Conservation (phyloP, 73 alveolate genomes). For the Stentor roeselii region DNA sequence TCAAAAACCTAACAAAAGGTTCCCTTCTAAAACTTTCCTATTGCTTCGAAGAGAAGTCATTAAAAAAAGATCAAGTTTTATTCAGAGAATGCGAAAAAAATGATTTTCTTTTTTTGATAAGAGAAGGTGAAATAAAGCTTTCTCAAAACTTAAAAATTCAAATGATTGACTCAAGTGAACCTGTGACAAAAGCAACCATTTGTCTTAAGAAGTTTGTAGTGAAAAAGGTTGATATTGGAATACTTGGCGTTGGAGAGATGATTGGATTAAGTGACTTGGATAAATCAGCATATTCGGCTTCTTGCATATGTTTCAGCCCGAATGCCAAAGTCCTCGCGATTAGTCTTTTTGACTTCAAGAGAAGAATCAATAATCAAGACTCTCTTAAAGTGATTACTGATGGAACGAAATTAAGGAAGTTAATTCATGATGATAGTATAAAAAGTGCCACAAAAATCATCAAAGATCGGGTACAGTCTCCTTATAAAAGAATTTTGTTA, state of each 20-base stretch:
- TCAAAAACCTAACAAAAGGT: slow-evolving; percentile 34
- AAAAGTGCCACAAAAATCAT: not conserved
- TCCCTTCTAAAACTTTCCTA: slow-evolving; percentile 32
- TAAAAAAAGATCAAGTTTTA: slow-evolving; percentile 5
- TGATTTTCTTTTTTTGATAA: slow-evolving; percentile 25
- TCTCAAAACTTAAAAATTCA: slow-evolving; percentile 18
- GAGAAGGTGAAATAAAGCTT: slow-evolving; percentile 48
- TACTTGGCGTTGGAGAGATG: not conserved
- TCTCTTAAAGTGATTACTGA: not conserved
- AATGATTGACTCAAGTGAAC: not conserved
- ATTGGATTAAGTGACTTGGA: not conserved
- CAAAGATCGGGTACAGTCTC: not conserved
- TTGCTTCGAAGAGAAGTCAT: slow-evolving; percentile 33
- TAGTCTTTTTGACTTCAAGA: not conserved
- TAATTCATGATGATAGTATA: not conserved
- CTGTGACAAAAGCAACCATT: not conserved
- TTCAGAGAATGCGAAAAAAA: slow-evolving; percentile 24
- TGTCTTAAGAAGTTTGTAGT: too few relatives aligned
- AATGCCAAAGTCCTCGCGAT: not conserved
- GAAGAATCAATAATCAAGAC: not conserved
- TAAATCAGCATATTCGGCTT: not conserved
- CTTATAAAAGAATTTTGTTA: not conserved
- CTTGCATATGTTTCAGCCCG: not conserved
- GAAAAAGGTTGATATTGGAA: not conserved
- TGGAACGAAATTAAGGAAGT: not conserved